These are phyloP conservation scores for Theileria orientalis DNA, from an alignment of 169 alveolate species.

Conservation along the genomic window DNA sequence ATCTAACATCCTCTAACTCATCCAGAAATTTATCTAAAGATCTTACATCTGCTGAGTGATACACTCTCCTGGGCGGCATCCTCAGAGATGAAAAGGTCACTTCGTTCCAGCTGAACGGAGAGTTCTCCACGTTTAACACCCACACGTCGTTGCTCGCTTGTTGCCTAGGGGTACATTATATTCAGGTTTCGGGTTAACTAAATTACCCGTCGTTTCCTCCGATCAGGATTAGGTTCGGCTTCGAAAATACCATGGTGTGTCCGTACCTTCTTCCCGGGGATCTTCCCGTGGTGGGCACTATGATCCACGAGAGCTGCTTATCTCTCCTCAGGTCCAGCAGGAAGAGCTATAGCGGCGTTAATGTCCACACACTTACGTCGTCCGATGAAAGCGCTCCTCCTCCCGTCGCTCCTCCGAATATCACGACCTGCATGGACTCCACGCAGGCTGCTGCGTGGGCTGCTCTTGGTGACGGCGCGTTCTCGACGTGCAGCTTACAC, in stretches of 20 bases:
- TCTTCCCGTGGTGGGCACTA: constrained; percentile 95
- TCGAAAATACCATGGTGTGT: constrained; percentile 94
- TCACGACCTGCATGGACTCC: constrained; percentile 91
- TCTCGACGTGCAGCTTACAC: constrained; percentile 85
- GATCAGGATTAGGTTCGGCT: constrained; percentile 93
- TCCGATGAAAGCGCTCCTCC: constrained; percentile 97
- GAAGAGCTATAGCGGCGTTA: constrained; percentile 72
- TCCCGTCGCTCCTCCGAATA: constrained; percentile 99
- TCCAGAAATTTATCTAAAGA: neutral
- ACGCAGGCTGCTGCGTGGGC: constrained; percentile 99
- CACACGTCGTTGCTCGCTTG: constrained; percentile 93
- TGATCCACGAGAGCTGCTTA: constrained; percentile 93
- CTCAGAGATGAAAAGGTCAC: constrained; percentile 81
- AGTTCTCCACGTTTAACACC: constrained; percentile 94
- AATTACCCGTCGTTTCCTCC: constrained; percentile 97
- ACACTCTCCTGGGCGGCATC: constrained; percentile 94
- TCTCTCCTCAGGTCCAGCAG: constrained; percentile 93
- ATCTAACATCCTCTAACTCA: neutral
- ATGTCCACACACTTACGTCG: constrained; percentile 60
- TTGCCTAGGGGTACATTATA: constrained; percentile 28
- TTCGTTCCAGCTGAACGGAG: constrained; percentile 95
- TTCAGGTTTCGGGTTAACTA: neutral
- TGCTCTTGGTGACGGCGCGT: constrained; percentile 97
- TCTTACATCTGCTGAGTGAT: constrained; percentile 80
- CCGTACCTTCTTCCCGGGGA: constrained; percentile 99